Evolutionary conservation across 306 rosid species (phyloP), one percentile per base, ranked within the genome.

Genomic region (Rosa rugosa): DNA sequence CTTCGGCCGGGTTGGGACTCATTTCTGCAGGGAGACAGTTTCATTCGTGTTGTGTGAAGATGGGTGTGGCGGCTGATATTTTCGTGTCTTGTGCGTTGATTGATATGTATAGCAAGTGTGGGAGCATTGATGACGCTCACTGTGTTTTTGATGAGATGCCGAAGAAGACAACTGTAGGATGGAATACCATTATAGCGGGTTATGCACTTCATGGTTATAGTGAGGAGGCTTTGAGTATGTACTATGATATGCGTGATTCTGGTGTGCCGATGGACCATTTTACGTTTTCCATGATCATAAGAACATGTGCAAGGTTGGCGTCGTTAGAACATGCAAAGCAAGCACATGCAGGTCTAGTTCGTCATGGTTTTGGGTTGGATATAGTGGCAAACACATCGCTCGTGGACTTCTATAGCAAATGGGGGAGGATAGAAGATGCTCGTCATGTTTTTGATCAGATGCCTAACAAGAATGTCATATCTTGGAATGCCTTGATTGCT

Each of bases 61-160:
- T 84, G 84, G 36, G 36, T 31, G 36, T 31, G 36, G 36, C 36
- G 36, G 36, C 36, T 31, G 36, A 31, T 31, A 31, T 31, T 6
- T 92, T 88, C 36, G 93, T 92, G 77, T 82, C 93, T 25, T 92
- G 94, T 84, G 87, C 94, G 2, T 70, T 94, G 80, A 94, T 94
- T 80, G 96, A 92, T 82, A 94, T 90, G 98, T 92, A 94, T 62
- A 85, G 94, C 77, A 94, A 94, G 90, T 94, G 93, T 80, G 96
- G 90, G 54, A 75, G 85, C 86, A 84, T 94, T 72, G 94, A 87
- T 70, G 98, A 90, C 81, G 97, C 98, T 56, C 94, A 80, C 1
- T 84, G 70, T 73, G 97, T 90, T 31, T 94, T 94, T 77, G 89
- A 92, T 78, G 91, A 85, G 80, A 87, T 94, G 94, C 91, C 93